Conservation (phyloP, 306 rosid genomes). For the Gynostemma pentaphyllum region DNA sequence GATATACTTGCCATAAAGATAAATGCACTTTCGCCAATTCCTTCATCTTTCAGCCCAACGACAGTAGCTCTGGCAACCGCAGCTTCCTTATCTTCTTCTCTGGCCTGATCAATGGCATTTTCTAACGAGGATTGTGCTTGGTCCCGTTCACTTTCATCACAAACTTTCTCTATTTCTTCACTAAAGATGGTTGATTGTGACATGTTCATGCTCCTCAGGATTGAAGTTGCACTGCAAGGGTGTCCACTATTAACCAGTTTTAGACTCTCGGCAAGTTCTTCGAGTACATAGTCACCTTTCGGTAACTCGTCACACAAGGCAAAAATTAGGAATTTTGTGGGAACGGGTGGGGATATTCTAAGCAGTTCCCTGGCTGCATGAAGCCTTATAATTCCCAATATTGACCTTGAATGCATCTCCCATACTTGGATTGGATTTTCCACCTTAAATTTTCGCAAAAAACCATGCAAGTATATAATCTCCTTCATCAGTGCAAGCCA, state of each 20-base stretch:
- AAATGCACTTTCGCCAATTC: constrained; percentile 46
- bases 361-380: constrained; percentile 94
- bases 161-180: constrained; percentile 17
- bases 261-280: constrained; percentile 65
- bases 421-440: constrained; percentile 37
- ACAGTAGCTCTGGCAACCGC: constrained; percentile 73
- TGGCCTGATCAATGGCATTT: constrained; percentile 55
- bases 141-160: constrained; percentile 11
- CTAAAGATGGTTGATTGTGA: constrained; percentile 19
- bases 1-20: constrained; percentile 39
- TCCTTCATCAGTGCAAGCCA: constrained; percentile 83
- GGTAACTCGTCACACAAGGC: constrained; percentile 70
- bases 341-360: constrained; percentile 73
- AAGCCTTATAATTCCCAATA: constrained; percentile 66
- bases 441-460: constrained; percentile 38
- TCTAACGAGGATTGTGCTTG: constrained; percentile 29
- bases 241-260: constrained; percentile 31
- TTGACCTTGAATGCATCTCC: constrained; percentile 92
- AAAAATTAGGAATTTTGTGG: constrained; percentile 77
- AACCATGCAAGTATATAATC: constrained; percentile 56
- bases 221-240: constrained; percentile 57
- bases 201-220: constrained; percentile 42
- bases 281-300: constrained; percentile 75
- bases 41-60: constrained; percentile 69
- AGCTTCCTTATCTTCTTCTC: constrained; percentile 67